Evolutionary conservation across 306 rosid genomes (phyloP), one percentile per base, ranked within the genome.

Genomic region (Ochetophila trinervis): DNA sequence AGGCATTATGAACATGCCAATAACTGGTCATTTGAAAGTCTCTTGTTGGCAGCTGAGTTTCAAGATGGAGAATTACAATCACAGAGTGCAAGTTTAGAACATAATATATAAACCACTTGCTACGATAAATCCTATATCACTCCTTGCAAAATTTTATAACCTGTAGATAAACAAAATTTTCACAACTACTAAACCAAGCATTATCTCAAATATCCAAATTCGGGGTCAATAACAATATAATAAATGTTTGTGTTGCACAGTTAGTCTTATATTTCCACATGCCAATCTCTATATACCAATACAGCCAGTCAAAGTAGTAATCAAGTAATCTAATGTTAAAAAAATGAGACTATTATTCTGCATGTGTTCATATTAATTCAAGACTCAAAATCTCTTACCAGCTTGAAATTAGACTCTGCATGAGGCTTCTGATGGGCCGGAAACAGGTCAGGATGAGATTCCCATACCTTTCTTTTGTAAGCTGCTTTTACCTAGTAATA

Each of bases 391-490:
- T 63, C 18, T 32, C 73, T 68, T 79, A 88, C 96, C 83, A 53
- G 30, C 78, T 88, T 88, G 75, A 88, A 88, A 65, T 73, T 82
- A 22, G 88, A 80, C 48, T 88, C 96, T 9, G 96, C 92, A 37
- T 48, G 82, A 57, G 74, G 74, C 80, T 84, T 82, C 48, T 84
- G 80, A 74, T 79, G 80, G 57, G 82, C 62, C 2, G 89, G 96
- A 75, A 86, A 88, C 36, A 86, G 74, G 67, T 86, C 96, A 52
- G 96, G 92, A 74, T 88, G 96, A 72, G 86, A 78, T 68, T 88
- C 90, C 96, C 96, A 88, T 30, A 86, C 89, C 81, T 74, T 88
- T 83, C 68, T 84, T 66, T 55, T 83, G 76, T 88, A 88, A 60
- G 90, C 96, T 60, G 82, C 79, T 82, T 88, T 88, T 14, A 88